Evolutionary conservation across 2,329 filamentous ascomycete species (phyloP).

Genomic region (Parafenestella ontariensis): DNA sequence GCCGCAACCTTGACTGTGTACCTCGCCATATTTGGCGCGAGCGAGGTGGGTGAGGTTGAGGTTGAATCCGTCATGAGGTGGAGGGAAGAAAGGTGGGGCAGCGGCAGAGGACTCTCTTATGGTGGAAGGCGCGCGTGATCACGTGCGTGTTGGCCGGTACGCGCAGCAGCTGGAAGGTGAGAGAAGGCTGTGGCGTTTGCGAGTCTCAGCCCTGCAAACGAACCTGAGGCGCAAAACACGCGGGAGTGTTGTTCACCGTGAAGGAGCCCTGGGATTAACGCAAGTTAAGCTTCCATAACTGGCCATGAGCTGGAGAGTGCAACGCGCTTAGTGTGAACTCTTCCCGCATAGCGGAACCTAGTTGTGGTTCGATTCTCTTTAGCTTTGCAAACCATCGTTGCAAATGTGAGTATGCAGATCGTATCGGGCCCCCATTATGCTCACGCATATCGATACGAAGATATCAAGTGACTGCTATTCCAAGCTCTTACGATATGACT

Average conservation of each 20-base stretch:
- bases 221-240: neutral
- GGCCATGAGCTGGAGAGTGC: neutral
- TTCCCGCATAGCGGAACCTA: no score
- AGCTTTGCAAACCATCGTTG: neutral
- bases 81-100: neutral
- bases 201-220: neutral
- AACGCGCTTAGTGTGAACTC: no score
- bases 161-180: neutral
- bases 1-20: slow-evolving; percentile 8
- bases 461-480: no score
- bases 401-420: no score
- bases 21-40: slow-evolving; percentile 5
- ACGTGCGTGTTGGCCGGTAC: neutral
- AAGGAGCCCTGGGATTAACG: no score
- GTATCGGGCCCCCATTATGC: no score
- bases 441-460: no score
- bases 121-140: neutral
- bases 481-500: no score
- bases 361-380: neutral
- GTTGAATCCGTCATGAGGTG: neutral
- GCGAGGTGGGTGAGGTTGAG: neutral
- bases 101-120: neutral
- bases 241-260: no score
- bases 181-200: neutral
- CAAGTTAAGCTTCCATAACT: neutral